Evolutionary conservation across 495 filamentous ascomycete genomes (phyloP).

Genomic region (Recurvomyces mirabilis): DNA sequence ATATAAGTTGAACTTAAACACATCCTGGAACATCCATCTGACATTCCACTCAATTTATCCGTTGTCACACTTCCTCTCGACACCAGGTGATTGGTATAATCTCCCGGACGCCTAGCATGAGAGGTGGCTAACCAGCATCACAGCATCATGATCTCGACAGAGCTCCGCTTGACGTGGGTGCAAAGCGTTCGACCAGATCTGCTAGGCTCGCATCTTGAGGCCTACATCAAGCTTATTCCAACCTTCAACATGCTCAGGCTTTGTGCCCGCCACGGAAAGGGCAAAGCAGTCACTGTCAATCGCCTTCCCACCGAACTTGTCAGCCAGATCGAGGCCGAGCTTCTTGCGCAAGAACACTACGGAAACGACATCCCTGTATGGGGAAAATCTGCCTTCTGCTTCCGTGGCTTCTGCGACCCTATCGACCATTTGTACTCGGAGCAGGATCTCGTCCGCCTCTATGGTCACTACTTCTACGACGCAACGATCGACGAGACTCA

Average conservation of each 20-base stretch:
- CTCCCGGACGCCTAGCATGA: constrained; percentile 81
- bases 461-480: neutral
- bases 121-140: neutral
- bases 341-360: neutral
- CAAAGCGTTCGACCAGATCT: neutral
- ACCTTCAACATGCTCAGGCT: constrained; percentile 6
- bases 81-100: no score
- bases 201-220: constrained; percentile 5
- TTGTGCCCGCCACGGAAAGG: constrained; percentile 8
- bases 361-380: neutral
- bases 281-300: neutral
- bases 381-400: neutral
- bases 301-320: constrained; percentile 10
- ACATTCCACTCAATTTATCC: no score
- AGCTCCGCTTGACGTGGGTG: constrained; percentile 3
- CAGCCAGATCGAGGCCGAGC: constrained; percentile 2
- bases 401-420: neutral
- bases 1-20: no score
- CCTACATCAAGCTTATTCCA: constrained; percentile 5
- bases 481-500: neutral
- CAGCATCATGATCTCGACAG: neutral
- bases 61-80: no score
- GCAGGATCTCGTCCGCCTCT: neutral
- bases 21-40: no score
- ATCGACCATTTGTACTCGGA: neutral